Evolutionary conservation across 2,329 filamentous ascomycete species (phyloP).

Genomic region (Phyllachora maydis): DNA sequence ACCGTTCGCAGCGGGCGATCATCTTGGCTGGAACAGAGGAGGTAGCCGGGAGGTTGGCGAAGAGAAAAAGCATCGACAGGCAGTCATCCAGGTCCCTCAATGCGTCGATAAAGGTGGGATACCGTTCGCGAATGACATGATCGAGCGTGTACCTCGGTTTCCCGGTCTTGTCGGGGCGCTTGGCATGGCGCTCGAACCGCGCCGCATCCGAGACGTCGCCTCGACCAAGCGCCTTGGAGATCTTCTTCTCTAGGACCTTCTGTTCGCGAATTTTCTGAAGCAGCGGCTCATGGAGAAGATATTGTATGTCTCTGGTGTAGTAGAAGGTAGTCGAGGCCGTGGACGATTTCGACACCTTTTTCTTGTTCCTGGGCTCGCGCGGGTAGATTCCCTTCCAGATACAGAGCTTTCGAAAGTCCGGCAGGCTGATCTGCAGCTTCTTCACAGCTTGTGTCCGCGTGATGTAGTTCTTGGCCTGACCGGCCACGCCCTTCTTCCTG

Average conservation of each 20-base stretch:
- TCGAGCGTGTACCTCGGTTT: conserved; percentile 82
- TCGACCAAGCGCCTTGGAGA: conserved; percentile 73
- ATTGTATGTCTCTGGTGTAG: conserved; percentile 90
- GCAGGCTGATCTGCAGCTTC: conserved; percentile 91
- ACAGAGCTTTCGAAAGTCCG: conserved; percentile 93
- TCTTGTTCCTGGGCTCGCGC: conserved; percentile 87
- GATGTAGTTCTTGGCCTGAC: conserved; percentile 95
- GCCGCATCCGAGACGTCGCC: conserved; percentile 80
- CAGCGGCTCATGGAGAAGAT: conserved; percentile 88
- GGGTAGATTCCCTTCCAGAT: conserved; percentile 99
- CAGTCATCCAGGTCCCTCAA: conserved; percentile 91
- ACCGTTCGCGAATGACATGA: conserved; percentile 94
- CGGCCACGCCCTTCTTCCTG: conserved; percentile 84
- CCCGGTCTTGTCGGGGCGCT: conserved; percentile 73
- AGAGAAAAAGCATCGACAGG: conserved; percentile 89
- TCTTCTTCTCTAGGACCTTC: conserved; percentile 95
- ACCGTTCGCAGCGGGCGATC: conserved; percentile 79
- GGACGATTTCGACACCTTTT: conserved; percentile 84
- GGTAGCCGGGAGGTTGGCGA: conserved; percentile 87
- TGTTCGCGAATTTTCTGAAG: conserved; percentile 92
- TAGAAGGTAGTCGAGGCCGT: conserved; percentile 86
- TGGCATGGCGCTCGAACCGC: conserved; percentile 69
- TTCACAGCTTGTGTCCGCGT: conserved; percentile 92
- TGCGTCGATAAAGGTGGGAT: conserved; percentile 90
- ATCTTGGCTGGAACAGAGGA: conserved; percentile 83